Evolutionary conservation across 805 yeast genomes (phyloP), one percentile per base, ranked within the genome.

Genomic region (Barnettozyma vustinii): DNA sequence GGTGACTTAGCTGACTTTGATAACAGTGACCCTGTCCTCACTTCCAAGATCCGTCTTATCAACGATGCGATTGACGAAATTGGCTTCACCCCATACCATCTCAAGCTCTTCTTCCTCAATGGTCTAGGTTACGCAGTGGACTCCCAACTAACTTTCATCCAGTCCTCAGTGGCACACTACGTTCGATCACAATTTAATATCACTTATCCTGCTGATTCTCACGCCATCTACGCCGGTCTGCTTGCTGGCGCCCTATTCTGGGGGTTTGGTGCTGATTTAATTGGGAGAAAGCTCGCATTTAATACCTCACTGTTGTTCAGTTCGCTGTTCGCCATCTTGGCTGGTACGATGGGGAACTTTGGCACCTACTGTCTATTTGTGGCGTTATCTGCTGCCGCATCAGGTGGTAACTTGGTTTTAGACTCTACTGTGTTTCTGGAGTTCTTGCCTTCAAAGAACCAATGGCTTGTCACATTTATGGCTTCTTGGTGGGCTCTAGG

Each of bases 401-500:
- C 73, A 6, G 81, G 81, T 50, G 83, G 82, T 40, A 78, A 77
- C 51, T 64, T 77, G 51, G 79, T 75, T 2, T 56, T 75, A 19
- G 81, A 76, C 56, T 73, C 76, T 20, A 67, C 79, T 41, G 73
- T 75, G 10, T 75, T 74, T 54, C 56, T 76, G 41, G 80, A 76
- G 53, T 75, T 70, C 48, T 61, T 77, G 42, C 82, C 82, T 9
- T 65, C 68, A 40, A 72, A 67, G 44, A 61, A 75, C 53, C 80
- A 76, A 55, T 76, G 72, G 70, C 57, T 77, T 50, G 70, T 72
- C 37, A 76, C 81, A 3, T 66, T 74, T 30, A 70, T 77, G 65
- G 76, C 80, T 33, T 66, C 72, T 25, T 79, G 72, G 75, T 79
- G 83, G 84, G 76, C 80, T 35, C 64, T 79, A 36, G 83, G 82